phyloP scores from a whole-genome alignment of 2,329 filamentous ascomycete species.

The Ophiostoma sp. region DNA sequence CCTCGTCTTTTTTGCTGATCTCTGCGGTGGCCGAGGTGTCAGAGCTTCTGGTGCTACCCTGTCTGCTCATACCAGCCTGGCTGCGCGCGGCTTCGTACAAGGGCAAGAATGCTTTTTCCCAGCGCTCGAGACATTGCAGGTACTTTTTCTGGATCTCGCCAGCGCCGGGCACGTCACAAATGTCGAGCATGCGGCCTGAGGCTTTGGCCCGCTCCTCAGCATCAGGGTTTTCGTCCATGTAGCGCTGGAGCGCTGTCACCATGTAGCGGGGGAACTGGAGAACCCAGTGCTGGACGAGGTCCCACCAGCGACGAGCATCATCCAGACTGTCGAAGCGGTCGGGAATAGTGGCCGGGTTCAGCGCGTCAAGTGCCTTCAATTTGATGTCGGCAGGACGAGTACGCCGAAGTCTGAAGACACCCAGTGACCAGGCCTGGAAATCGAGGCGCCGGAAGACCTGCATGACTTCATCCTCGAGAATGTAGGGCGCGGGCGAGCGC shows the following conservation, averaged over 20 bases:
- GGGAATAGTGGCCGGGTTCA: constrained; percentile 28
- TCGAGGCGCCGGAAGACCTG: constrained; percentile 33
- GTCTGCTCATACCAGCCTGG: constrained; percentile 16
- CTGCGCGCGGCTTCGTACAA: constrained; percentile 32
- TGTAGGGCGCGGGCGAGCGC: constrained; percentile 26
- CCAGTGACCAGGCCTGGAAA: constrained; percentile 32
- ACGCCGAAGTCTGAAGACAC: constrained; percentile 25
- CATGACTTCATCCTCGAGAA: constrained; percentile 32
- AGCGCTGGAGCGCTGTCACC: constrained; percentile 25
- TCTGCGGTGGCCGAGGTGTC: not conserved
- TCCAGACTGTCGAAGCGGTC: constrained; percentile 27
- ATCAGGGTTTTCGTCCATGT: constrained; percentile 20
- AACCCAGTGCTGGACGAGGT: constrained; percentile 32
- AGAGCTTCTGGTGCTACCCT: not conserved
- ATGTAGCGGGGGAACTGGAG: constrained; percentile 29
- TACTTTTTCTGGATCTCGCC: constrained; percentile 31
- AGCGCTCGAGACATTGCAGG: constrained; percentile 39
- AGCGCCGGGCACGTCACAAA: constrained; percentile 26
- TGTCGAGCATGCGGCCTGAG: constrained; percentile 23
- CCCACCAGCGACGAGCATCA: constrained; percentile 33
- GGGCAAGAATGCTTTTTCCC: constrained; percentile 38
- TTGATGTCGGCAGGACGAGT: constrained; percentile 24
- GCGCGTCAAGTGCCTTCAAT: constrained; percentile 22
- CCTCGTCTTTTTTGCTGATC: not conserved
- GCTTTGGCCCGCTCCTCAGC: not conserved